Evolutionary conservation across 352 stramenopile species (phyloP), one percentile per base, ranked within the genome.

Genomic region (Hyaloperonospora brassicae): DNA sequence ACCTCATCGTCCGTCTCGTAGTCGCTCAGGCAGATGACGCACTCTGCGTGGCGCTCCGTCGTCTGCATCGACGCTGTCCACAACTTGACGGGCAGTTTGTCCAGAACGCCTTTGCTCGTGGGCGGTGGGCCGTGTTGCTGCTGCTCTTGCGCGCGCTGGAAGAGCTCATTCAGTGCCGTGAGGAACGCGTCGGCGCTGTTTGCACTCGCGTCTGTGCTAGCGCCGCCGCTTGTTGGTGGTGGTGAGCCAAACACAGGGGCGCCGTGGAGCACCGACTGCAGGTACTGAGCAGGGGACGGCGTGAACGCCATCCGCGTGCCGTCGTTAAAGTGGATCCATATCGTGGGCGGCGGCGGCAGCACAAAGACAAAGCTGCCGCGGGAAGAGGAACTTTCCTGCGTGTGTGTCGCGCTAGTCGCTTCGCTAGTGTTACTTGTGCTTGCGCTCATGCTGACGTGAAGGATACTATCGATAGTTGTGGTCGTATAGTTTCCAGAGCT

Each of bases 1-100:
- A 91, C 68, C 23, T 68, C 41, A 25, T 91, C 76, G 22, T 82
- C 66, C 10, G 76, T 72, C 60, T 83, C 75, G 44, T 84, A 91
- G 50, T 87, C 81, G 55, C 67, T 77, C 38, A 91, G 54, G 48
- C 81, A 91, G 51, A 91, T 91, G 48, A 79, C 62, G 51, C 81
- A 91, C 50, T 89, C 78, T 7, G 62, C 77, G 67, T 83, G 60
- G 31, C 67, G 75, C 35, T 86, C 79, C 0, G 39, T 67, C 45
- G 69, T 55, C n/a, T 72, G 66, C 58, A 70, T 66, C 12, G 55
- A 59, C 0, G 59, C 17, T 0, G 66, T 68, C 79, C 79, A 89
- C 6, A 65, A 72, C 66, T 86, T 84, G 27, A 80, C 40, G 8
- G 79, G 76, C 22, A 89, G 61, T 44, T 72, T 80, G 24, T 87